These are phyloP conservation scores for Coniochaeta sp. DNA, from an alignment of 2,329 filamentous ascomycete genomes.

Conservation along the genomic window DNA sequence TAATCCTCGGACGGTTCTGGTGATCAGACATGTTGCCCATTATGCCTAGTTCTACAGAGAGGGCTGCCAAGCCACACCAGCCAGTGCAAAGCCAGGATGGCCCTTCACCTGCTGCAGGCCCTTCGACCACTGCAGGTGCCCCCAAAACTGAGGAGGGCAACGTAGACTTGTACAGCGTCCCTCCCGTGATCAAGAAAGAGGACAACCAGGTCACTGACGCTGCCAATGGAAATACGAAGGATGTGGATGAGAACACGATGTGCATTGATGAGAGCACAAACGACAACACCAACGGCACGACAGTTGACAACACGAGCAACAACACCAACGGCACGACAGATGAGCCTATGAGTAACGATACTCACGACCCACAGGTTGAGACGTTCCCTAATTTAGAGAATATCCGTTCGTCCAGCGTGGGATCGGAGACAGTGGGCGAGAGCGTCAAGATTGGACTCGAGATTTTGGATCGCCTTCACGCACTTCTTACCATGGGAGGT, in stretches of 20 bases:
- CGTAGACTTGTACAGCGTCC: background rate
- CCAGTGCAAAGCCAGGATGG: background rate
- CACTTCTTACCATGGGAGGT: background rate
- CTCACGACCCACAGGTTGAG: background rate
- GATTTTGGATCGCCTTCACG: background rate
- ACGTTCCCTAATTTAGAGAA: background rate
- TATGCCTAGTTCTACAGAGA: background rate
- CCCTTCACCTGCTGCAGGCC: background rate
- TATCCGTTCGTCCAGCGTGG: background rate
- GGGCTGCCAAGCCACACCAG: background rate
- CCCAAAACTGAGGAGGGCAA: background rate
- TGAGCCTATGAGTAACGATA: background rate
- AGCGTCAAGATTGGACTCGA: background rate
- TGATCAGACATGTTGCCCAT: background rate
- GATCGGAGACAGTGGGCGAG: background rate
- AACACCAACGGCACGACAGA: background rate
- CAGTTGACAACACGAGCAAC: background rate
- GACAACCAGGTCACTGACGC: background rate
- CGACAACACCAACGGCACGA: background rate
- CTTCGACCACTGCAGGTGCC: background rate
- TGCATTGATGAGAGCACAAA: background rate
- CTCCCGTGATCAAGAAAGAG: background rate
- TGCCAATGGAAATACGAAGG: background rate
- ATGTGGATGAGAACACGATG: background rate
- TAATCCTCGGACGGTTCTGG: background rate